A percentile compares a stretch with the other conserved stretches of the same genome.
These are phyloP conservation scores for Psilocybe cubensis DNA, from an alignment of 768 basidiomycete genomes.

Conservation along the genomic window DNA sequence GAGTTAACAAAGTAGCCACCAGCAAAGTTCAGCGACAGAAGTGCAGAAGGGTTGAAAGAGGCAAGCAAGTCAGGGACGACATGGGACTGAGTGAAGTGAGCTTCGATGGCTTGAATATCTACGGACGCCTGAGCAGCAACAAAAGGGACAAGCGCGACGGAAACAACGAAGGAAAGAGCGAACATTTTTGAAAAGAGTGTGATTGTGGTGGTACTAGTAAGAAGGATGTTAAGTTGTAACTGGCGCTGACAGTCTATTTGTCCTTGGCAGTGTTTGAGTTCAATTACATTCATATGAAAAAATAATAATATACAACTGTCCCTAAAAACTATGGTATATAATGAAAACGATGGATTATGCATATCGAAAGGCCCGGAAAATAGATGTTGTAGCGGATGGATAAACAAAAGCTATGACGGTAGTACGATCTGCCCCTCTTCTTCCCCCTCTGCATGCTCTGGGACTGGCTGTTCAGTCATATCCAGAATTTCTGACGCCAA, in stretches of 20 bases:
- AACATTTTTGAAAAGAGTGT: slow-evolving; percentile 30
- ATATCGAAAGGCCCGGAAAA: slow-evolving; percentile 1
- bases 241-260: background rate
- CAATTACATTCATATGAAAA: slow-evolving; percentile 4
- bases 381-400: background rate
- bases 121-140: slow-evolving; percentile 50
- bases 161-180: slow-evolving; percentile 32
- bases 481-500: slow-evolving; percentile 36
- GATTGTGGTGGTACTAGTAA: background rate
- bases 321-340: slow-evolving; percentile 7
- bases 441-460: slow-evolving; percentile 11
- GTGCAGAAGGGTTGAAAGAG: slow-evolving; percentile 63
- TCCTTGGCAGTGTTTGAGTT: background rate
- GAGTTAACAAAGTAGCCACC: slow-evolving; percentile 22
- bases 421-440: background rate
- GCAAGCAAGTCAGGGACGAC: slow-evolving; percentile 66
- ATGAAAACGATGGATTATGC: slow-evolving; percentile 1
- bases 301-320: slow-evolving; percentile 3
- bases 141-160: slow-evolving; percentile 45
- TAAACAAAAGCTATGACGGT: background rate
- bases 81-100: slow-evolving; percentile 64
- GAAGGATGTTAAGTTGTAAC: background rate
- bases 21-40: slow-evolving; percentile 55
- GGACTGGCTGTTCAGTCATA: slow-evolving; percentile 21
- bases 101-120: slow-evolving; percentile 62